Evolutionary conservation across 768 basidiomycete species (phyloP).

Genomic region (Lentinula boryana): DNA sequence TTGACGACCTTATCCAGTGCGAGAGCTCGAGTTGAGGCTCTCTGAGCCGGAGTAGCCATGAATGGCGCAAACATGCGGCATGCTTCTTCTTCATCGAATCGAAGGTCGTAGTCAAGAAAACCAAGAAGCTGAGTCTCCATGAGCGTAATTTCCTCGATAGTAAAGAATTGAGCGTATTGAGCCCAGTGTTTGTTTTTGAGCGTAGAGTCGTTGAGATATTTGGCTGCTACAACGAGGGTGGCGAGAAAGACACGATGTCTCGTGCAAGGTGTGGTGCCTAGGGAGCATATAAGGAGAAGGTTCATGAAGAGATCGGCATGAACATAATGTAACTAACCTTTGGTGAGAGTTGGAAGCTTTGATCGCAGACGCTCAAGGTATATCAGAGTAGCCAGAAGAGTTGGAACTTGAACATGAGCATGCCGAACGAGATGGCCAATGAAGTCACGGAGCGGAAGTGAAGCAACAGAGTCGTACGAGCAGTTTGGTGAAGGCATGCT

Average conservation of each 20-base stretch:
- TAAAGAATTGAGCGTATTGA: slow-evolving; percentile 68
- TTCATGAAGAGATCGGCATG: background rate
- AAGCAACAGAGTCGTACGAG: slow-evolving; percentile 45
- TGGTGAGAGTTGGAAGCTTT: slow-evolving; percentile 78
- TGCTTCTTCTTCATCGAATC: slow-evolving; percentile 82
- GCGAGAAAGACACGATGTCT: slow-evolving; percentile 95
- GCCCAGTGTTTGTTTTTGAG: slow-evolving; percentile 97
- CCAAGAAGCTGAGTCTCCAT: slow-evolving; percentile 97
- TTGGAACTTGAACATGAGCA: slow-evolving; percentile 87
- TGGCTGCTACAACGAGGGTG: slow-evolving; percentile 90
- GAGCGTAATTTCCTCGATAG: slow-evolving; percentile 77
- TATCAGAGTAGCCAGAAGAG: slow-evolving; percentile 83
- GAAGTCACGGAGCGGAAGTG: slow-evolving; percentile 73
- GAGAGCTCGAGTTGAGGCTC: slow-evolving; percentile 38
- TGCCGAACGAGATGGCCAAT: slow-evolving; percentile 73
- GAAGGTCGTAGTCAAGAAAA: slow-evolving; percentile 88
- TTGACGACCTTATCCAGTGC: slow-evolving; percentile 51
- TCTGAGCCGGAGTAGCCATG: slow-evolving; percentile 35
- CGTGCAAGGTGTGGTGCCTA: slow-evolving; percentile 78
- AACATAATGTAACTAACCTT: slow-evolving; percentile 47
- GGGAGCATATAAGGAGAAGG: slow-evolving; percentile 6
- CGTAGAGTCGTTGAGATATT: slow-evolving; percentile 95
- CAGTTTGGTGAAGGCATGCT: slow-evolving; percentile 53
- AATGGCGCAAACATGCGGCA: slow-evolving; percentile 67
- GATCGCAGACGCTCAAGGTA: slow-evolving; percentile 84